A percentile compares a stretch with the other conserved stretches of the same genome.
These are phyloP conservation scores for Blumeria graminis DNA, from an alignment of 2,329 filamentous ascomycete genomes.

Conservation along the genomic window DNA sequence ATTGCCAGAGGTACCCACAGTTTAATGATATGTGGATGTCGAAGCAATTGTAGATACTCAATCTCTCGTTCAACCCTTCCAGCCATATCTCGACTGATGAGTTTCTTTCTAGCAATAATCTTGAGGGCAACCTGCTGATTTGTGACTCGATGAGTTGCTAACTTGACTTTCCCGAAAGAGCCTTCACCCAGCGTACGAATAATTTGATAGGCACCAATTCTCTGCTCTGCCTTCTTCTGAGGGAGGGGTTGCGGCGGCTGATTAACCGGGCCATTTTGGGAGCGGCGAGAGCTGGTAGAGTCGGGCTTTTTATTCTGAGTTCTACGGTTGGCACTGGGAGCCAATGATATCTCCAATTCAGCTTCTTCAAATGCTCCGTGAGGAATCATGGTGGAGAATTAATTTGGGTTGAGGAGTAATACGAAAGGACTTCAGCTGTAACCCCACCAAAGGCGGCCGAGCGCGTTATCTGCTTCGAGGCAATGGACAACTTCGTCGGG, in stretches of 20 bases:
- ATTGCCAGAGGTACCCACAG: slow-evolving; percentile 31
- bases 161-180: slow-evolving; percentile 95
- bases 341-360: slow-evolving; percentile 58
- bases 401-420: background rate
- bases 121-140: slow-evolving; percentile 92
- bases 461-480: background rate
- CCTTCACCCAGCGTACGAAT: slow-evolving; percentile 83
- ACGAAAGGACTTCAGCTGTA: background rate
- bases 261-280: slow-evolving; percentile 8
- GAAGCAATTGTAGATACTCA: slow-evolving; percentile 82
- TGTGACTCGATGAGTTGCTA: slow-evolving; percentile 77
- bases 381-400: slow-evolving; percentile 9
- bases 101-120: slow-evolving; percentile 88
- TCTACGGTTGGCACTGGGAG: slow-evolving; percentile 37
- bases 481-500: too few relatives aligned
- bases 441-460: background rate
- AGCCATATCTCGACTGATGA: slow-evolving; percentile 94
- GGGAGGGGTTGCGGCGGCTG: slow-evolving; percentile 9
- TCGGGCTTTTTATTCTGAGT: slow-evolving; percentile 16
- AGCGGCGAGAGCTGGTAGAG: slow-evolving; percentile 9
- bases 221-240: slow-evolving; percentile 42
- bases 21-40: slow-evolving; percentile 98
- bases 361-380: slow-evolving; percentile 42
- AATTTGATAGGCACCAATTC: slow-evolving; percentile 79
- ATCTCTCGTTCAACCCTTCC: slow-evolving; percentile 94